Conservation (phyloP, 495 filamentous ascomycete genomes). For the Elasticomyces elasticus region DNA sequence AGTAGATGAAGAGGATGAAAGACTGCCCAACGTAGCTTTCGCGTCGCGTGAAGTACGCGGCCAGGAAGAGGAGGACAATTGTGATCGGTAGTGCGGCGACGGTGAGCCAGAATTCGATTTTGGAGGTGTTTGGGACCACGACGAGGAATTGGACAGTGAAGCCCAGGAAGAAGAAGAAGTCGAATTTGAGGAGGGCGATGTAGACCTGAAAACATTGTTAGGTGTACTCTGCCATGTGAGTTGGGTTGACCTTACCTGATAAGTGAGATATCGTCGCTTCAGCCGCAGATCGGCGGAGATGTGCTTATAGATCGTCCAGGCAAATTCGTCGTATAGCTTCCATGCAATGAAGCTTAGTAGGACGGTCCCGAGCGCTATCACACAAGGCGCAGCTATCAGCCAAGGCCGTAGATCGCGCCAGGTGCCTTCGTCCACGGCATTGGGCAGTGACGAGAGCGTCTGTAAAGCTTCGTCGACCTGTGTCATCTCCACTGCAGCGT, state of each 20-base stretch:
- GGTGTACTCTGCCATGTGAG: not conserved
- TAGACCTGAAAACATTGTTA: constrained; percentile 64
- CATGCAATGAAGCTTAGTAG: constrained; percentile 68
- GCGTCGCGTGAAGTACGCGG: constrained; percentile 71
- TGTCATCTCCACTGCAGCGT: constrained; percentile 82
- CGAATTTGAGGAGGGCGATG: constrained; percentile 94
- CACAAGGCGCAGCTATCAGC: constrained; percentile 72
- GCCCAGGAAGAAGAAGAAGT: constrained; percentile 99
- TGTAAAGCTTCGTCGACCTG: constrained; percentile 68
- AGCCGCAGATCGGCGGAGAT: constrained; percentile 94
- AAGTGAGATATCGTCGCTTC: constrained; percentile 91
- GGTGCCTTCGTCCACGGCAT: constrained; percentile 29
- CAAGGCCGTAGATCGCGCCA: constrained; percentile 63
- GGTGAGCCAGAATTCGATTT: constrained; percentile 75
- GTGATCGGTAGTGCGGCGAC: constrained; percentile 83
- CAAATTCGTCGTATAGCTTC: constrained; percentile 96
- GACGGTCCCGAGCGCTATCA: constrained; percentile 67
- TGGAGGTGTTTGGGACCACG: constrained; percentile 53
- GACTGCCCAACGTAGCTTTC: constrained; percentile 74
- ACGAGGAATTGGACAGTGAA: constrained; percentile 97
- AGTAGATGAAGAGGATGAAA: constrained; percentile 70
- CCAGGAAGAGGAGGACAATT: constrained; percentile 72
- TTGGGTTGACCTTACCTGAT: constrained; percentile 57
- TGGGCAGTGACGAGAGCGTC: constrained; percentile 29
- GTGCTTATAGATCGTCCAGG: constrained; percentile 98